phyloP scores from a whole-genome alignment of 805 yeast species.

The Kazachstania psychrophila region DNA sequence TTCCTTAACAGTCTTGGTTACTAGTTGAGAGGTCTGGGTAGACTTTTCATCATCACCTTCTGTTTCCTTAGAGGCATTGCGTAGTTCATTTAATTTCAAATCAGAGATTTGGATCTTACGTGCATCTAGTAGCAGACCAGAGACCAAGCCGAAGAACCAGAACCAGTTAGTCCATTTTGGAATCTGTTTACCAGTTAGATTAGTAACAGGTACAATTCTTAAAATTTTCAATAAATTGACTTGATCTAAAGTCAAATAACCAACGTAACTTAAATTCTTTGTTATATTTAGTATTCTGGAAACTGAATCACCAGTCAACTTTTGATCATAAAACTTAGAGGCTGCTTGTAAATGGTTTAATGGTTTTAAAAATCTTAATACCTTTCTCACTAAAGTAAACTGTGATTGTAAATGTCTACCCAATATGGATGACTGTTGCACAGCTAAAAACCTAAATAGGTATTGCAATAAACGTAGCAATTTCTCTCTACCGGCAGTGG shows the following conservation, averaged over 20 bases:
- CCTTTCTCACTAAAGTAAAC: conserved; percentile 67
- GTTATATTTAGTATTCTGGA: conserved; percentile 28
- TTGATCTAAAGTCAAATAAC: conserved; percentile 56
- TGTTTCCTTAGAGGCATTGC: neutral
- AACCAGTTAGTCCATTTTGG: conserved; percentile 55
- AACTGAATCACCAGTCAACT: conserved; percentile 48
- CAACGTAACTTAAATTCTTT: conserved; percentile 53
- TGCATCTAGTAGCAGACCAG: conserved; percentile 51
- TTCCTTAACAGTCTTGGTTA: conserved; percentile 31
- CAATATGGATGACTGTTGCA: conserved; percentile 39
- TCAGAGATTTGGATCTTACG: conserved; percentile 42
- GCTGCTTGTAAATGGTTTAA: conserved; percentile 63
- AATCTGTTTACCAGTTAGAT: conserved; percentile 38
- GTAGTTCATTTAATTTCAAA: neutral
- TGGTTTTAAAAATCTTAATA: conserved; percentile 77
- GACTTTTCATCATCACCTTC: neutral
- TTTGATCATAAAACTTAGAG: conserved; percentile 56
- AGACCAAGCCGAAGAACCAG: conserved; percentile 67
- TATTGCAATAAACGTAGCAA: conserved; percentile 53
- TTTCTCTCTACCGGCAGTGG: conserved; percentile 72
- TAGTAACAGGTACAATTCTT: conserved; percentile 43
- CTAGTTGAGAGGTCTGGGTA: too few species aligned
- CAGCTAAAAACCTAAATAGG: conserved; percentile 63
- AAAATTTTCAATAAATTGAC: conserved; percentile 44
- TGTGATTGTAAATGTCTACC: conserved; percentile 51